Base-by-base conservation (phyloP, 345 rosid genomes). In the Eutrema japonicum region DNA sequence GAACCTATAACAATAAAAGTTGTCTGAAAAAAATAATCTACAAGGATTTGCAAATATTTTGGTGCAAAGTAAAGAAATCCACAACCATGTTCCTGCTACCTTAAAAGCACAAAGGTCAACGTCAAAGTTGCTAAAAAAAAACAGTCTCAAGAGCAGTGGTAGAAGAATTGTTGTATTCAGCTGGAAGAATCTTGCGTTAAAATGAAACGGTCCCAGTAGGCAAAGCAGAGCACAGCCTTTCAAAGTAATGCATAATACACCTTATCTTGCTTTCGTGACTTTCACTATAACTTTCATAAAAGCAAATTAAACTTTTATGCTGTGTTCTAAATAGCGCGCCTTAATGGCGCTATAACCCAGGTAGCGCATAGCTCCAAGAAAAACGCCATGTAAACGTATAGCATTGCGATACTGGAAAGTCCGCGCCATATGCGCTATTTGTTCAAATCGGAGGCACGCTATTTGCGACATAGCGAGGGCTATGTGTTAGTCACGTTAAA, bases 241-340 rank as follows among this genome's bases (percentile, higher is more conserved):
- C 85, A 73, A 95, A 95, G 85, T 92, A 95, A 76, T 87, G 92
- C 38, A 80, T 63, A 12, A 89, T 80, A 75, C 97, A 95, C 78
- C 81, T 88, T 71, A 92, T 75, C 81, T 95, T 92, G 78, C 70
- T 76, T 81, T 95, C 87, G 66, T 86, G 99, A 16, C 42, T 80
- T 79, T 80, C 85, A 76, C 81, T 85, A 68, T 87, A 89, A 36
- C 78, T 70, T 60, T 80, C 85, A 80, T 87, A 83, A n/a, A n/a
- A n/a, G n/a, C n/a, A n/a, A n/a, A n/a, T n/a, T n/a, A n/a, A n/a
- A n/a, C n/a, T n/a, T n/a, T n/a, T n/a, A n/a, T n/a, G n/a, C n/a
- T n/a, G n/a, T n/a, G n/a, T n/a, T n/a, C n/a, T n/a, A n/a, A n/a
- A n/a, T n/a, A n/a, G n/a, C n/a, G n/a, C n/a, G n/a, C n/a, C n/a